Evolutionary conservation across 371 early-diverging fungal genomes (phyloP).

Genomic region (Haplosporangium sp.): DNA sequence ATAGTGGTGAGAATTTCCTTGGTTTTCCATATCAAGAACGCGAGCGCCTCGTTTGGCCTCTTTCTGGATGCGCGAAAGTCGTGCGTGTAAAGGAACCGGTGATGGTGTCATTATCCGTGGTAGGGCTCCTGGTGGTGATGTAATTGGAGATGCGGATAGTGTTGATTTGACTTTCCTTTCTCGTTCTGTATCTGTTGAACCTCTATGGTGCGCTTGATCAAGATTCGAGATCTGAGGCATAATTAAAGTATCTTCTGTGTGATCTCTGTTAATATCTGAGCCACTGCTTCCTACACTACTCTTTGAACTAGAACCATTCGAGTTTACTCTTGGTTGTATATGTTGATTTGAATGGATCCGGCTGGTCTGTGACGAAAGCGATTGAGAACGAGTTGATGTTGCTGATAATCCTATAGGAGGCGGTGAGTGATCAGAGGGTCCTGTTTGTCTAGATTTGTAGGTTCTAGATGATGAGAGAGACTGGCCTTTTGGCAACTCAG

Average conservation of each 20-base stretch:
- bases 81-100: constrained; percentile 44
- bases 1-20: constrained; percentile 44
- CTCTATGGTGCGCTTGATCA: constrained; percentile 3
- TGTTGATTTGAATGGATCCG: constrained; percentile 5
- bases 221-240: constrained; percentile 45
- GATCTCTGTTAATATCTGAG: constrained; percentile 23
- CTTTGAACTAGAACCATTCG: constrained; percentile 26
- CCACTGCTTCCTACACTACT: constrained; percentile 24
- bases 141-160: constrained; percentile 16
- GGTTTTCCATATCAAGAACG: constrained; percentile 46
- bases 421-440: constrained; percentile 8
- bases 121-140: constrained; percentile 16
- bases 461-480: background rate
- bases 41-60: constrained; percentile 39
- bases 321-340: constrained; percentile 1
- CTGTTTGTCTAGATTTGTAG: background rate
- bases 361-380: constrained; percentile 31
- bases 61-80: constrained; percentile 39
- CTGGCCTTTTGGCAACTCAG: background rate
- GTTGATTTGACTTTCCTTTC: constrained; percentile 4
- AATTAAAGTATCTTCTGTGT: constrained; percentile 40
- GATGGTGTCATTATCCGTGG: constrained; percentile 48
- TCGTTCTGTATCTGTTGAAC: background rate
- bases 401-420: constrained; percentile 13
- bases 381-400: constrained; percentile 26